Evolutionary conservation across 2,329 filamentous ascomycete genomes (phyloP).

Genomic region (Colletotrichum phormii): DNA sequence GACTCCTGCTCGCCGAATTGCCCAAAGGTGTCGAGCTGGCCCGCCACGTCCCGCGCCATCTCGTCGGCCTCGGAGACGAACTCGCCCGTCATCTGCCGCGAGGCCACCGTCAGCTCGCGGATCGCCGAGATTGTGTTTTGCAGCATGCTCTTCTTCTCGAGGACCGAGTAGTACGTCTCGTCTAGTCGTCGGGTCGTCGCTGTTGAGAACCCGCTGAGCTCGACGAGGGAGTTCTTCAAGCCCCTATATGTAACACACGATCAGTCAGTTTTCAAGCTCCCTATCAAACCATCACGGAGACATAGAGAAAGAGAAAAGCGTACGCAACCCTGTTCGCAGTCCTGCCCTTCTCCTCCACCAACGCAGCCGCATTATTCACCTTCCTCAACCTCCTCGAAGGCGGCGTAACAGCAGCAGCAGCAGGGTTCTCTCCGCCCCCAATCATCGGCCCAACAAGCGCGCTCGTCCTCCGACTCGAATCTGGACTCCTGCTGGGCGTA

Average conservation of each 20-base stretch:
- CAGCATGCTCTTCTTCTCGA: conserved; percentile 75
- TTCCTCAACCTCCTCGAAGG: conserved; percentile 37
- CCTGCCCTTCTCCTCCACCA: conserved; percentile 55
- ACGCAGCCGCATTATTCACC: conserved; percentile 51
- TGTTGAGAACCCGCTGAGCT: conserved; percentile 70
- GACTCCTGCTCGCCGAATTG: conserved; percentile 74
- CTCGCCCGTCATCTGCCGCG: conserved; percentile 65
- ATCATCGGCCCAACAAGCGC: conserved; percentile 45
- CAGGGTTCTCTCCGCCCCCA: conserved; percentile 32
- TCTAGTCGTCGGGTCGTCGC: conserved; percentile 75
- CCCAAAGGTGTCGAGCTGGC: conserved; percentile 70
- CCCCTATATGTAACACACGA: conserved; percentile 50
- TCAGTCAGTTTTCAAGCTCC: not conserved
- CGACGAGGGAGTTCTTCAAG: conserved; percentile 62
- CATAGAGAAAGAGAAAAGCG: too few relatives aligned
- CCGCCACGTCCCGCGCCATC: conserved; percentile 69
- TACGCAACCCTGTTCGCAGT: conserved; percentile 55
- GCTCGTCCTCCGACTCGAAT: conserved; percentile 57
- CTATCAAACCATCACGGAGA: not conserved
- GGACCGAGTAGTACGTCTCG: conserved; percentile 78
- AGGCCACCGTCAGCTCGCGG: conserved; percentile 73
- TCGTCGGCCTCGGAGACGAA: conserved; percentile 72
- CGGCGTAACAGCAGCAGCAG: not conserved
- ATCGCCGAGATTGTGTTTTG: conserved; percentile 73
- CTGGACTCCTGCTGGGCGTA: conserved; percentile 56